Evolutionary conservation across 202 grass and related monocot species (phyloP).

Genomic region (Miscanthus sacchariflorus): DNA sequence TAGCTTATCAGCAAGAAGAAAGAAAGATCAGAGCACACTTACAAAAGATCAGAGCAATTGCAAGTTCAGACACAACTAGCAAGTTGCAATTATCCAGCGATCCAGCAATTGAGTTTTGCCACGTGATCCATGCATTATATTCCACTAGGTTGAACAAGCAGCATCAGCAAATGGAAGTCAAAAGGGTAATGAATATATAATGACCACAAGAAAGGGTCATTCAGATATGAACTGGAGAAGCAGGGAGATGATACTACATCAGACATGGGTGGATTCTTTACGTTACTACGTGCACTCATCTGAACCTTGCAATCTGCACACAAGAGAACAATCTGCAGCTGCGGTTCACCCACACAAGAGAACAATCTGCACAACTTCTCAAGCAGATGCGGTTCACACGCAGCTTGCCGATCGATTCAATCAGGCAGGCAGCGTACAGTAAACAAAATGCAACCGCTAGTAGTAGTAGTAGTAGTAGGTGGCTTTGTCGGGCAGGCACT

Average conservation of each 20-base stretch:
- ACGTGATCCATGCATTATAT: background rate
- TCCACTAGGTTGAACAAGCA: background rate
- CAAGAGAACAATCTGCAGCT: too few species aligned
- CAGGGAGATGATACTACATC: background rate
- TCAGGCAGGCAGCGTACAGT: background rate
- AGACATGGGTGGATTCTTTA: background rate
- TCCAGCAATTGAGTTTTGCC: background rate
- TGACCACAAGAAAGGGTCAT: background rate
- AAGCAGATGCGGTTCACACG: background rate
- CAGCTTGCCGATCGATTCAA: background rate
- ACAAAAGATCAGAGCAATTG: background rate
- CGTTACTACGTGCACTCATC: background rate
- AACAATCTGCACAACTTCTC: background rate
- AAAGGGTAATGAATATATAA: background rate
- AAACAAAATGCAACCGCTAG: background rate
- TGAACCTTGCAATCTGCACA: background rate
- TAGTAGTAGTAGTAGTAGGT: too few species aligned
- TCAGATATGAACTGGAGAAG: background rate
- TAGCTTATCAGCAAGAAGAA: background rate
- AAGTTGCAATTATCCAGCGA: background rate
- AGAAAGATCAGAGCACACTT: background rate
- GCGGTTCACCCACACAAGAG: too few species aligned
- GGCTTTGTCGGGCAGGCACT: too few species aligned
- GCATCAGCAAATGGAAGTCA: background rate
- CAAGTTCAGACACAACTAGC: background rate